phyloP scores from a whole-genome alignment of 495 filamentous ascomycete species.

The Pseudevernia furfuracea region DNA sequence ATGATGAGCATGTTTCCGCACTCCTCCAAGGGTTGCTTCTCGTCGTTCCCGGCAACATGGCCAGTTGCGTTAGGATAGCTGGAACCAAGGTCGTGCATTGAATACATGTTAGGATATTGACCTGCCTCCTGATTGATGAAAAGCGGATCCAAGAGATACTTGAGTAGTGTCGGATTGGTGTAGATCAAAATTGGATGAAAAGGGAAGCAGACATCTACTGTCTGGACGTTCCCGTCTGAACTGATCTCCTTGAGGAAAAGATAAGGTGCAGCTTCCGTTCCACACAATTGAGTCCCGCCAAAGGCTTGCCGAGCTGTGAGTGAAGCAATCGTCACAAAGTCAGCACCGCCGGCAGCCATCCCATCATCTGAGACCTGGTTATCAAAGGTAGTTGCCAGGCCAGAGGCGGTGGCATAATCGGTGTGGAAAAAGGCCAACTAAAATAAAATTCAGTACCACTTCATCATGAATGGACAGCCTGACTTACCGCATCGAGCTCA shows the following conservation, averaged over 20 bases:
- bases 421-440: slow-evolving; percentile 48
- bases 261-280: slow-evolving; percentile 64
- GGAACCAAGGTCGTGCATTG: slow-evolving; percentile 79
- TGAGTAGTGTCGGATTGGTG: slow-evolving; percentile 74
- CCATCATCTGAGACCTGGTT: slow-evolving; percentile 43
- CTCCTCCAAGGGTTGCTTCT: slow-evolving; percentile 90
- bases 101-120: slow-evolving; percentile 61
- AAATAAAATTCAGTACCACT: slow-evolving; percentile 3
- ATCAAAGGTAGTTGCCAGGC: slow-evolving; percentile 39
- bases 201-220: slow-evolving; percentile 91
- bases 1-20: slow-evolving; percentile 96
- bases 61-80: slow-evolving; percentile 87
- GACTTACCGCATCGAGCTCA: slow-evolving; percentile 40
- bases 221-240: slow-evolving; percentile 86
- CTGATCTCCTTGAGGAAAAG: slow-evolving; percentile 93
- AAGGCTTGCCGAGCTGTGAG: slow-evolving; percentile 78
- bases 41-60: slow-evolving; percentile 71
- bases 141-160: slow-evolving; percentile 73
- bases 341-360: slow-evolving; percentile 39
- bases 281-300: slow-evolving; percentile 72
- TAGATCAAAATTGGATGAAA: slow-evolving; percentile 85
- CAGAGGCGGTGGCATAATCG: slow-evolving; percentile 37
- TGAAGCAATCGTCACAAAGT: slow-evolving; percentile 74
- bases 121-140: slow-evolving; percentile 79
- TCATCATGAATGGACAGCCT: background rate